Conservation (phyloP, 768 basidiomycete genomes). For the Boletus rubropictus region DNA sequence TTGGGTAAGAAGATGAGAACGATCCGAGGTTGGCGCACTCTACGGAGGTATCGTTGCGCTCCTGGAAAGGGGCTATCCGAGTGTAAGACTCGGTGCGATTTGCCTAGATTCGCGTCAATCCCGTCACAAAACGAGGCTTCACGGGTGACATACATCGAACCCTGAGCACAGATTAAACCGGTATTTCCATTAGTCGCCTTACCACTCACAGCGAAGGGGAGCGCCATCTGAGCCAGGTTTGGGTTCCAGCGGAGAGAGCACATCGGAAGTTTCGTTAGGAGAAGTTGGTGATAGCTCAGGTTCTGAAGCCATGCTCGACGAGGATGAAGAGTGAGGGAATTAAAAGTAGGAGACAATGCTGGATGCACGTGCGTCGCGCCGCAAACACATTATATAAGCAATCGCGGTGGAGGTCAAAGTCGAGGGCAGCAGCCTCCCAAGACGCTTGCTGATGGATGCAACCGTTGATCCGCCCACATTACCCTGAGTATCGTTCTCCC, state of each 20-base stretch:
- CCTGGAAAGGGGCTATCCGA: slow-evolving; percentile 77
- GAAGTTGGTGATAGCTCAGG: slow-evolving; percentile 32
- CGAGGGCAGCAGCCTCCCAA: too few relatives aligned
- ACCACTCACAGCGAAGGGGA: slow-evolving; percentile 73
- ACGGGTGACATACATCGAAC: slow-evolving; percentile 67
- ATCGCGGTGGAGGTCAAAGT: too few relatives aligned
- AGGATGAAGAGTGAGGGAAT: neutral
- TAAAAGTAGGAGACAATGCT: neutral
- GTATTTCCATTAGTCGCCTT: neutral
- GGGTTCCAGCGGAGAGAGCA: slow-evolving; percentile 51
- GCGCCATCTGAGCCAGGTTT: slow-evolving; percentile 66
- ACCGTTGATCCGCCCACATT: too few relatives aligned
- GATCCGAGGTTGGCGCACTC: slow-evolving; percentile 45
- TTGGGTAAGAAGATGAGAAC: slow-evolving; percentile 2
- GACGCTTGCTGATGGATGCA: too few relatives aligned
- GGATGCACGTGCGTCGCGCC: too few relatives aligned
- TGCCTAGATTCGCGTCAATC: slow-evolving; percentile 44
- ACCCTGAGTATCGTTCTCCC: too few relatives aligned
- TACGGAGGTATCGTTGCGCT: slow-evolving; percentile 74
- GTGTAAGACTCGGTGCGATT: slow-evolving; percentile 82
- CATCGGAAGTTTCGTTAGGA: slow-evolving; percentile 61
- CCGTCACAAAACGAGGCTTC: slow-evolving; percentile 6
- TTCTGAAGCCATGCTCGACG: slow-evolving; percentile 16
- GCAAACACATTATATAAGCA: slow-evolving; percentile 12
- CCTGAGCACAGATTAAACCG: slow-evolving; percentile 38